Percentiles rank a stretch among this genome's conserved stretches.
phyloP scores from a whole-genome alignment of 2,329 filamentous ascomycete genomes.

The Epichloe sylvatica region DNA sequence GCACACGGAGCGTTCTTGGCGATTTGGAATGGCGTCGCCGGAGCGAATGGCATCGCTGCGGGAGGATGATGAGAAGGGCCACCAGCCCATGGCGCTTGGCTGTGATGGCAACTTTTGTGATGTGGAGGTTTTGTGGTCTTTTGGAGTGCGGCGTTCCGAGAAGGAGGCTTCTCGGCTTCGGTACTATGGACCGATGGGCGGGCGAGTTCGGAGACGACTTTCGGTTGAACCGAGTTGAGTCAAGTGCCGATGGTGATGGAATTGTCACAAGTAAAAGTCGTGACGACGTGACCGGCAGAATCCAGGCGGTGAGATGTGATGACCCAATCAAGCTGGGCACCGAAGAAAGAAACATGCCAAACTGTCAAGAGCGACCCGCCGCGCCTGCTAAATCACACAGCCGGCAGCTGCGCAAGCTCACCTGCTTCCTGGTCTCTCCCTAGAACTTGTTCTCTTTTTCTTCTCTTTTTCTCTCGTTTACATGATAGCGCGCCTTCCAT shows the following conservation, averaged over 20 bases:
- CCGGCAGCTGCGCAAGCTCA: no score
- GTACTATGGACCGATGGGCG: no score
- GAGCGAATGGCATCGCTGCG: constrained; percentile 34
- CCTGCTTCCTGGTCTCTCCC: no score
- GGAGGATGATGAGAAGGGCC: constrained; percentile 31
- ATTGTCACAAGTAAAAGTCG: not conserved
- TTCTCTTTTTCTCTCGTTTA: no score
- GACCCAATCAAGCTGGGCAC: not conserved
- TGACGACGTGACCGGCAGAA: not conserved
- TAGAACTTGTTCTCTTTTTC: no score
- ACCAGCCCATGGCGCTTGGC: constrained; percentile 25
- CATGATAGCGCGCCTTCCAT: no score
- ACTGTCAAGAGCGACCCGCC: not conserved
- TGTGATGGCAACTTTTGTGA: not conserved
- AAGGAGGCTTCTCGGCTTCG: no score
- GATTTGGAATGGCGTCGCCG: constrained; percentile 63
- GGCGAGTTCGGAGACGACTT: no score
- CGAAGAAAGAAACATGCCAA: not conserved
- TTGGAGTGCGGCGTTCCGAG: not conserved
- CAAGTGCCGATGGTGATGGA: not conserved
- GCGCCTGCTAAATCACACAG: no score
- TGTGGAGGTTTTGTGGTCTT: not conserved
- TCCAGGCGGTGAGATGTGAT: not conserved
- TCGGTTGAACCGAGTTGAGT: not conserved
- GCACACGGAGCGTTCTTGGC: constrained; percentile 67